Base-by-base conservation (phyloP, 2,329 filamentous ascomycete species). In the Pseudogymnoascus sp. region DNA sequence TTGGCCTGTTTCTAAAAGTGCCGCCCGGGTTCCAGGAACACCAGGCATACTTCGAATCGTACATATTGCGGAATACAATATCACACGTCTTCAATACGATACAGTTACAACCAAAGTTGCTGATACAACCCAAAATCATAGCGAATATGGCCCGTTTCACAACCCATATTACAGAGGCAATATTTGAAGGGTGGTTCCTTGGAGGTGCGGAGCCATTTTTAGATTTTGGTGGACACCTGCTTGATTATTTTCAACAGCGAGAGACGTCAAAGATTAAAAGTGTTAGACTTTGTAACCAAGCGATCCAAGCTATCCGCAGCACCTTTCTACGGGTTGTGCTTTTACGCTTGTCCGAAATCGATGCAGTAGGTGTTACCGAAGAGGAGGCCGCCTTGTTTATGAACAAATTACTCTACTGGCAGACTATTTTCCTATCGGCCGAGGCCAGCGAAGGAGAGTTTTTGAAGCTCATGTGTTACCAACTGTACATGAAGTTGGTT, bases 141-240 rank as follows among this genome's bases (percentile, higher is more conserved):
- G 93, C 88, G 3, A 99, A 99, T 66, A 79, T 99, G 69, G 87
- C 89, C 0, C 84, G 91, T 11, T 88, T 97, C 64, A 85, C 87
- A 32, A 78, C 83, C 2, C 90, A 97, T 70, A 82, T 97, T 71
- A 84, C 88, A 0, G 94, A 99, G 72, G 90, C 91, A 5, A 87
- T 96, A 11, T 97, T 94, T 66, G 94, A 97, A 74, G 94, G 94
- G 14, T 97, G 92, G 90, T 97, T 97, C 70, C 83, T 97, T 64
- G 88, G 94, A 65, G 93, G 93, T 1, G 90, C 90, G 1, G 89
- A 91, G 67, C 81, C 85, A 3, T 82, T 94, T 67, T 81, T 97
- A 32, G 92, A 97, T 68, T 95, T 97, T 68, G 83, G 87, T 3
- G 94, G 93, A 1, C 86, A 87, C 60, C 75, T 97, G 6, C 75